A percentile compares a stretch with the other conserved stretches of the same genome.
Conservation (phyloP, 1,139 yeast species). For the Pichia norvegensis region DNA sequence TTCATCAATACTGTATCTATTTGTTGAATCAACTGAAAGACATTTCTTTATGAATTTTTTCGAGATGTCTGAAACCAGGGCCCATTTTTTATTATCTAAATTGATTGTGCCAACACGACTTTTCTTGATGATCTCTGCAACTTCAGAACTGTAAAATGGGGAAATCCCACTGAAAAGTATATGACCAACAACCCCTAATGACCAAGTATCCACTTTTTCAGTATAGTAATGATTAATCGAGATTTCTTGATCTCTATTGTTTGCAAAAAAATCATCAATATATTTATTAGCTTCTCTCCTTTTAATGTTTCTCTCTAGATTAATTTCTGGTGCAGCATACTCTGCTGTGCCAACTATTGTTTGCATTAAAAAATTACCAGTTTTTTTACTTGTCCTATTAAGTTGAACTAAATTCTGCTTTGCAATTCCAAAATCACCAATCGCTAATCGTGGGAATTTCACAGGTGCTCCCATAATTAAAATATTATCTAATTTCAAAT, state of each 20-base stretch:
- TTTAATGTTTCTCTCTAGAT: slow-evolving; percentile 24
- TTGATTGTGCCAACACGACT: slow-evolving; percentile 35
- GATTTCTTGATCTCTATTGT: background rate
- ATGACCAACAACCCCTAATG: slow-evolving; percentile 52
- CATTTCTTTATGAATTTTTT: slow-evolving; percentile 38
- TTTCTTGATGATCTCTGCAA: slow-evolving; percentile 26
- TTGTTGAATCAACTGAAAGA: slow-evolving; percentile 33
- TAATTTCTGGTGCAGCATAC: slow-evolving; percentile 62
- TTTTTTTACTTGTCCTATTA: background rate
- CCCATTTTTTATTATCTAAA: slow-evolving; percentile 37
- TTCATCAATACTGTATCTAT: slow-evolving; percentile 32
- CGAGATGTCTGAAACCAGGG: slow-evolving; percentile 32
- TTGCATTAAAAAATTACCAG: slow-evolving; percentile 32
- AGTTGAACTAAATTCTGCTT: slow-evolving; percentile 26
- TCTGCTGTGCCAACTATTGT: slow-evolving; percentile 63
- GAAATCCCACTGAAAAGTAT: slow-evolving; percentile 52
- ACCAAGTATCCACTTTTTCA: slow-evolving; percentile 60
- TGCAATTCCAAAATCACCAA: slow-evolving; percentile 67
- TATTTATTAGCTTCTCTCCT: background rate
- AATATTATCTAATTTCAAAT: slow-evolving; percentile 52
- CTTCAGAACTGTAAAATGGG: slow-evolving; percentile 44
- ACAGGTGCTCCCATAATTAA: slow-evolving; percentile 50
- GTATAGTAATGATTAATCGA: slow-evolving; percentile 29
- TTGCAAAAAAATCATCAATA: slow-evolving; percentile 3
- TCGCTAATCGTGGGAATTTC: slow-evolving; percentile 42